Conservation (phyloP, 2,329 filamentous ascomycete genomes). For the Epichloe coenophiala region DNA sequence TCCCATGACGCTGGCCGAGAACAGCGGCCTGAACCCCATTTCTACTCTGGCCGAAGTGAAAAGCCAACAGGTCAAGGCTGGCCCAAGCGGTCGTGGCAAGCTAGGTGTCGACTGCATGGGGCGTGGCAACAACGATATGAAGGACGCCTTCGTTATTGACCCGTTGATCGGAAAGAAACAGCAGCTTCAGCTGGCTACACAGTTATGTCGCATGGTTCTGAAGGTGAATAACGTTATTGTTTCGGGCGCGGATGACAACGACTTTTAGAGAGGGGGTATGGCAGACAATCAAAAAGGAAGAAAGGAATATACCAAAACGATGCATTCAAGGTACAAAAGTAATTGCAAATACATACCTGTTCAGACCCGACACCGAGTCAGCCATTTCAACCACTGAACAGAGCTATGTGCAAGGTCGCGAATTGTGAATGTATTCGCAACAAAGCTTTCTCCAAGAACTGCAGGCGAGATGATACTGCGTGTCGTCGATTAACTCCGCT, state of each 20-base stretch:
- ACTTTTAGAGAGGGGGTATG: constrained; percentile 47
- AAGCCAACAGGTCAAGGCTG: constrained; percentile 82
- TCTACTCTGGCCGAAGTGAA: constrained; percentile 91
- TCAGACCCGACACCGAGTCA: constrained; percentile 1
- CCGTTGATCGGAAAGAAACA: constrained; percentile 96
- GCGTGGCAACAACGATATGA: constrained; percentile 92
- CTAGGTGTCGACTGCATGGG: constrained; percentile 98
- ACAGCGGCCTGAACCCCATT: constrained; percentile 90
- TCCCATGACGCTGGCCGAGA: constrained; percentile 93
- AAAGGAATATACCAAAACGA: constrained; percentile 14
- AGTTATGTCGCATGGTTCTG: constrained; percentile 94
- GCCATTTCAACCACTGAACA: background rate
- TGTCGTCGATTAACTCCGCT: too few species aligned
- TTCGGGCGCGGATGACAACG: constrained; percentile 71
- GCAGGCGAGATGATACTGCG: too few species aligned
- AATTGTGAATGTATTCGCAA: too few species aligned
- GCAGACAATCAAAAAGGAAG: constrained; percentile 3
- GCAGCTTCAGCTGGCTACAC: constrained; percentile 89
- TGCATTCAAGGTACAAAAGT: background rate
- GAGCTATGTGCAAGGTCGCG: too few species aligned
- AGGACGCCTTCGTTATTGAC: constrained; percentile 94
- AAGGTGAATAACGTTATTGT: constrained; percentile 97
- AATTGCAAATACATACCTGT: constrained; percentile 6
- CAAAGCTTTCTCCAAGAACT: too few species aligned
- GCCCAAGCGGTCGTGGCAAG: constrained; percentile 34